Base-by-base conservation (phyloP, 495 filamentous ascomycete species). In the Aspergillus leporis region DNA sequence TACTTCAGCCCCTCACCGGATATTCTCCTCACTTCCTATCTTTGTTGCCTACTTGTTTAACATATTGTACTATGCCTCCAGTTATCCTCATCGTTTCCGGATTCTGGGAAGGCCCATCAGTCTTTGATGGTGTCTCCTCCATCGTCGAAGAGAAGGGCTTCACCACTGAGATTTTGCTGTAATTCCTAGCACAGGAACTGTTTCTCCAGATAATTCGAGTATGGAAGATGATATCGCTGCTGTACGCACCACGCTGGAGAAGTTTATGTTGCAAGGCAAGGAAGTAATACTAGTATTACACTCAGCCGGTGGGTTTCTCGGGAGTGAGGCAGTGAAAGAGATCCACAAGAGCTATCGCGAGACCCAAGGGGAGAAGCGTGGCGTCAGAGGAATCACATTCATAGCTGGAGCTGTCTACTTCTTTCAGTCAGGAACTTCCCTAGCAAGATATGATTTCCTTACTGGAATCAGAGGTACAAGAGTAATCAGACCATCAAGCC, bases 221-320 rank as follows among this genome's bases (percentile, higher is more conserved):
- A 62, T 65, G 63, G 38, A 54, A 5, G 67, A 69, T 22, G 70
- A 56, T 48, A 48, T 72, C 16, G 51, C 51, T 10, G 56, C 58
- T 13, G 58, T 74, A 10, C 63, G 70, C 5, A 28, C n/a, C 16
- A 19, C 16, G 25, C 12, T 76, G 9, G 34, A 66, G 19, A 30
- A 62, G 16, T 4, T 66, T 2, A 53, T 66, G 2, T 2, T 28
- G 0, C 32, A 60, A 0, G 36, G 55, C 1, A 66, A 72, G n/a
- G 69, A 76, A 21, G 60, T 78, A 5, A 32, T 77, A 5, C 40
- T 78, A 0, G 69, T 73, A 10, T 51, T 75, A 9, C 75, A 80
- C 59, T 76, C 73, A 0, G 72, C 70, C 19, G 77, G 67, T 23
- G 75, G 74, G 0, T 68, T 76, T 34, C 31, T 70, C 18, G 74